Evolutionary conservation across 139 green algal genomes (phyloP).

Genomic region (Zygnema cylindricum): DNA sequence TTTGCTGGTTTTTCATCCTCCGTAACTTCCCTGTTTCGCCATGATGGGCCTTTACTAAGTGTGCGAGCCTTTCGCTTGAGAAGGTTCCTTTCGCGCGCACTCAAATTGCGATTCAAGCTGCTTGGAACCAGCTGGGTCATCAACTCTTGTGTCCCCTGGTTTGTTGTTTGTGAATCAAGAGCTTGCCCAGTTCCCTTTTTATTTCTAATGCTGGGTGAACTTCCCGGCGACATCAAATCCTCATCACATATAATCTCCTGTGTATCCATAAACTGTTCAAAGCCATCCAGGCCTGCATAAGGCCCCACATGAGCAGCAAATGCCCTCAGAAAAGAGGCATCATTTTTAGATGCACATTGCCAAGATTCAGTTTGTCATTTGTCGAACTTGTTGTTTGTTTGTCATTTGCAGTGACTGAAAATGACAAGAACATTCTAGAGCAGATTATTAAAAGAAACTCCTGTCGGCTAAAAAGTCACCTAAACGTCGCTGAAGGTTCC

Average conservation of each 20-base stretch:
- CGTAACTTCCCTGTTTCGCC: slow-evolving; percentile 33
- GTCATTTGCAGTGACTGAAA: too few relatives aligned
- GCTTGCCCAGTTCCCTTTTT: background rate
- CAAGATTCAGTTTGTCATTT: too few relatives aligned
- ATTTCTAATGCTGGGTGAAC: background rate
- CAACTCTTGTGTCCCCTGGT: slow-evolving; percentile 56
- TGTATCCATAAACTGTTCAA: slow-evolving; percentile 77
- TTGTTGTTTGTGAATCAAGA: background rate
- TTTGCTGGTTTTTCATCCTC: slow-evolving; percentile 29
- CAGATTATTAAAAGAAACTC: too few relatives aligned
- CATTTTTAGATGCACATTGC: too few relatives aligned
- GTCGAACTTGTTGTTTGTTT: too few relatives aligned
- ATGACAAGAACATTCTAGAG: too few relatives aligned
- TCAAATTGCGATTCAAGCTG: slow-evolving; percentile 60
- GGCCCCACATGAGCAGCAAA: background rate
- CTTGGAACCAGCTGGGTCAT: slow-evolving; percentile 31
- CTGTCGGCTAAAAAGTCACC: too few relatives aligned
- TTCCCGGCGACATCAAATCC: slow-evolving; percentile 66
- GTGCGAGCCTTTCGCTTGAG: slow-evolving; percentile 82
- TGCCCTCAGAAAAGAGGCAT: background rate
- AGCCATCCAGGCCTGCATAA: slow-evolving; percentile 55
- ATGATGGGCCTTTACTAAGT: slow-evolving; percentile 55
- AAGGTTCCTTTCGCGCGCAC: slow-evolving; percentile 82
- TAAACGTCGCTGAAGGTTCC: slow-evolving; percentile 75
- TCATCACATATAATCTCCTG: slow-evolving; percentile 80